Base-by-base conservation (phyloP, 2,329 filamentous ascomycete genomes). In the Aspergillus cejpii region DNA sequence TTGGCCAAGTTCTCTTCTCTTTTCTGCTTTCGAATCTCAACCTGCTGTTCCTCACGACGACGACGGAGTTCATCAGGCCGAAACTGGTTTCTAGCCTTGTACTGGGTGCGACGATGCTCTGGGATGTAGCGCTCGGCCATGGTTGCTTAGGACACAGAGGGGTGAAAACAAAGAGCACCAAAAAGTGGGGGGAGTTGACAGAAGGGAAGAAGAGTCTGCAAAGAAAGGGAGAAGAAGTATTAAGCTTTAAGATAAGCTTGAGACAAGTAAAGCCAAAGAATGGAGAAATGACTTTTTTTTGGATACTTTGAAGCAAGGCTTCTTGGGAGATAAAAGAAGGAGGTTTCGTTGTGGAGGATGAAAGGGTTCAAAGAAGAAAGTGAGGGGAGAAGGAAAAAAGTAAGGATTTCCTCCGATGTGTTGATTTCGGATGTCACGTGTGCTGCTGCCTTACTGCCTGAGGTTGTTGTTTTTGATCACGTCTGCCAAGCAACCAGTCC, bases 41-140 rank as follows among this genome's bases (percentile, higher is more conserved):
- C 92, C 75, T 97, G 92, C 73, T 96, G 90, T 74, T 98, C 92
- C 71, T 98, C 92, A 67, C 92, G 92, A 68, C 92, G 92, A 65
- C 92, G 90, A 68, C 92, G 88, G 57, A 98, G 84, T 77, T 98
- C 92, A 70, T 98, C 92, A 62, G 91, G 91, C 82, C 96, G 96
- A 80, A 98, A 97, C 64, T 88, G 88, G 74, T 87, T 91, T 81
- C 96, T 96, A 44, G 92, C 92, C 85, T 98, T 98, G 84, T 95
- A 98, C 76, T 95, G 90, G 57, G 88, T 96, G 68, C 92, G 90
- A 71, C 92, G 89, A 78, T 98, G 92, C 77, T 98, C 92, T 70
- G 92, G 92, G 66, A 98, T 98, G 77, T 96, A 98, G 65, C 92
- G 87, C 72, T 98, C 92, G 71, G 92, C 86, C 92, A 98, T 98